These are phyloP conservation scores for Nannochloropsis oceanica DNA, from an alignment of 108 stramenopile genomes.

Conservation along the genomic window DNA sequence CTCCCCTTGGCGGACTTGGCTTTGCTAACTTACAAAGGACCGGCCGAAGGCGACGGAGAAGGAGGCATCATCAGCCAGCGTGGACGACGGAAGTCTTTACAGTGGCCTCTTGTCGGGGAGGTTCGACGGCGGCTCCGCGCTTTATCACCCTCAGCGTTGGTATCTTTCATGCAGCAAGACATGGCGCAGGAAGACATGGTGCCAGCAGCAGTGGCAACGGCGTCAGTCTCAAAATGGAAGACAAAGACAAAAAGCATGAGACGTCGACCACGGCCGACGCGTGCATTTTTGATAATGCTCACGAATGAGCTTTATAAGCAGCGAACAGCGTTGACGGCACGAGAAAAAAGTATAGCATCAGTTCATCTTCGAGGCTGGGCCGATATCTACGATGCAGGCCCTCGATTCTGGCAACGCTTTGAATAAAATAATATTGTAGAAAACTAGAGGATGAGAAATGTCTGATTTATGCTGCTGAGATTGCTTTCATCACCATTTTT, in stretches of 20 bases:
- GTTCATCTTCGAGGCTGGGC: background rate
- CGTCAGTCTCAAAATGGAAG: background rate
- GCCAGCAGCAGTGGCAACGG: no score
- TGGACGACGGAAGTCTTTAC: background rate
- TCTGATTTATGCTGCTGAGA: no score
- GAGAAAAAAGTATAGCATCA: background rate
- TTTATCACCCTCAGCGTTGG: background rate
- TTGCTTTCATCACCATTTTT: no score
- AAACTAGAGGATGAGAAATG: no score
- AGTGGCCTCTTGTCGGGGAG: background rate
- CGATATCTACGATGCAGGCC: background rate
- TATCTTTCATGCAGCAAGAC: background rate
- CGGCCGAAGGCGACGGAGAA: background rate
- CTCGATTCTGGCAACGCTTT: background rate
- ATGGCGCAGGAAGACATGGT: background rate
- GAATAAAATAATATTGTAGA: no score
- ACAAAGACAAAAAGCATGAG: background rate
- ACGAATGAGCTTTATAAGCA: background rate
- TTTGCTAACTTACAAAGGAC: background rate
- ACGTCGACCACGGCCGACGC: background rate
- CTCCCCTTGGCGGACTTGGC: background rate
- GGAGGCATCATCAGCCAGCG: background rate
- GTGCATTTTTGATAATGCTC: background rate
- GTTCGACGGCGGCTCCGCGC: background rate
- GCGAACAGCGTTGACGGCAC: background rate